Percentiles rank a stretch among this genome's conserved stretches.
Conservation (phyloP, 139 green algal genomes). For the Astrephomene gubernaculifera region DNA sequence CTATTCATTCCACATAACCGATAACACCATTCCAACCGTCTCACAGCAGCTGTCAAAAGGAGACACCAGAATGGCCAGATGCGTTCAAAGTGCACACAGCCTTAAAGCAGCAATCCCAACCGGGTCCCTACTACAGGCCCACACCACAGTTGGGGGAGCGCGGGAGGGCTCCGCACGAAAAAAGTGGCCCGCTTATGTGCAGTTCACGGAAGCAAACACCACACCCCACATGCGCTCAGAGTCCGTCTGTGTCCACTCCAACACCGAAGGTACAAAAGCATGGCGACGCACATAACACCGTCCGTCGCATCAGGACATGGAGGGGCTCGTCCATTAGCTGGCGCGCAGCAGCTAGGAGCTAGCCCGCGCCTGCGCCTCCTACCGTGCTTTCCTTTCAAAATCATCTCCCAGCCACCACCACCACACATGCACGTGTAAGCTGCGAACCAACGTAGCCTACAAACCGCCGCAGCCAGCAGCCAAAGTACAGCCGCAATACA, state of each 20-base stretch:
- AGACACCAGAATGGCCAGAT: constrained; percentile 22
- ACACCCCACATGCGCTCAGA: constrained; percentile 5
- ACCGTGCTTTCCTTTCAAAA: no score
- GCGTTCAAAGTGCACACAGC: constrained; percentile 11
- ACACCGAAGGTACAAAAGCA: constrained; percentile 27
- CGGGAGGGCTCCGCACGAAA: not conserved
- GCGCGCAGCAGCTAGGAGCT: no score
- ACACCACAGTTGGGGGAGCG: not conserved
- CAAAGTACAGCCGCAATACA: no score
- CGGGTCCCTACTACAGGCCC: not conserved
- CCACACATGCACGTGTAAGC: no score
- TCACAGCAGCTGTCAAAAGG: no score
- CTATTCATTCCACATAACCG: no score
- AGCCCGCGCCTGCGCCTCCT: no score
- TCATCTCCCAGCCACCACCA: no score
- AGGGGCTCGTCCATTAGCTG: no score
- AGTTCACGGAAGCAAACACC: constrained; percentile 8
- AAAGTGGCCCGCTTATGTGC: constrained; percentile 1
- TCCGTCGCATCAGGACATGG: constrained; percentile 8
- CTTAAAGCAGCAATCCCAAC: not conserved
- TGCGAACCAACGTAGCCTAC: no score
- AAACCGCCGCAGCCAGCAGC: no score
- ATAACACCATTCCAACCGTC: no score
- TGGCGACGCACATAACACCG: constrained; percentile 2
- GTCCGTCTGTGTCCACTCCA: constrained; percentile 28